A percentile compares a stretch with the other conserved stretches of the same genome.
These are phyloP conservation scores for Syzygium aromaticum DNA, from an alignment of 345 rosid species.

Conservation along the genomic window DNA sequence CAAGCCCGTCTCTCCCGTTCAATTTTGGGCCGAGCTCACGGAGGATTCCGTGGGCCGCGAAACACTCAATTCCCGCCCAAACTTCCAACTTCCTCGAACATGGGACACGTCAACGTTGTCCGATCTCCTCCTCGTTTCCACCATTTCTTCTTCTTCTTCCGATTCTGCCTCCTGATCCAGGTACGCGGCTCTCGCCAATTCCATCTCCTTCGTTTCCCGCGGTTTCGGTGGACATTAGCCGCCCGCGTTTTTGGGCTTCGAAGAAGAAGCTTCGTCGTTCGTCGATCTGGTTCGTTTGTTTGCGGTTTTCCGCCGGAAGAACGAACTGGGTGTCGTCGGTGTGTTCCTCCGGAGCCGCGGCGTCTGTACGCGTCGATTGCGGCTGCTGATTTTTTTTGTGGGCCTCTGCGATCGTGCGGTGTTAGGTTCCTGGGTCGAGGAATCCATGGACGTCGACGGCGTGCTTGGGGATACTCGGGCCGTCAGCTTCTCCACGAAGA, in stretches of 20 bases:
- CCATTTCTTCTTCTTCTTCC: neutral
- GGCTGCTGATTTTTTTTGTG: neutral
- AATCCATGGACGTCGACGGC: slow-evolving; percentile 51
- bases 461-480: slow-evolving; percentile 59
- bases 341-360: no score
- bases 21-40: neutral
- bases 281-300: neutral
- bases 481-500: slow-evolving; percentile 48
- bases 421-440: neutral
- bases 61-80: neutral
- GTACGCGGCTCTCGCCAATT: neutral
- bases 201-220: neutral
- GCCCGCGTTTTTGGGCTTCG: neutral
- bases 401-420: neutral
- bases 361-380: neutral
- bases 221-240: neutral
- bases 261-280: neutral
- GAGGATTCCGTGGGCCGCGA: neutral
- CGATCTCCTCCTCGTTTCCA: neutral
- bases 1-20: neutral
- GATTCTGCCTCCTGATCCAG: neutral
- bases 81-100: neutral
- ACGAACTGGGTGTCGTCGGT: neutral
- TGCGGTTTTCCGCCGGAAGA: neutral
- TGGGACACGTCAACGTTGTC: neutral